These are phyloP conservation scores for Verticillium nubilum DNA, from an alignment of 2,329 filamentous ascomycete species.

Conservation along the genomic window DNA sequence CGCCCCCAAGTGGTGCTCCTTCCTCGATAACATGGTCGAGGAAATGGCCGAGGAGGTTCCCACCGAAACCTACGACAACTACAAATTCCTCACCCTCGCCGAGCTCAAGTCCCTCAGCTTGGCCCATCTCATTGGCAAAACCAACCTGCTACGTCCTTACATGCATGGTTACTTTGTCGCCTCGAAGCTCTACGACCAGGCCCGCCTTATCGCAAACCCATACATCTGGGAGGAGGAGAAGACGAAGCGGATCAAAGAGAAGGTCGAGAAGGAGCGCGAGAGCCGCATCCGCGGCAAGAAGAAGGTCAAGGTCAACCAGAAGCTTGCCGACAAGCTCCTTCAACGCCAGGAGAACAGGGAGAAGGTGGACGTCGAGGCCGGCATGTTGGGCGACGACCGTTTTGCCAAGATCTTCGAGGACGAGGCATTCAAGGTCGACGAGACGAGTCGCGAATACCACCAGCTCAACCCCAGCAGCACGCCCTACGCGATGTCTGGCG, in stretches of 20 bases:
- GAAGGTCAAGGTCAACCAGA: constrained; percentile 96
- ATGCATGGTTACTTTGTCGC: constrained; percentile 99
- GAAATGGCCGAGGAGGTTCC: constrained; percentile 87
- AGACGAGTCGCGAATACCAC: constrained; percentile 80
- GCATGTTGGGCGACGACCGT: constrained; percentile 75
- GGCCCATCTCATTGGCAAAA: constrained; percentile 84
- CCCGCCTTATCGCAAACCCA: constrained; percentile 85
- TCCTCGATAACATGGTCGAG: constrained; percentile 95
- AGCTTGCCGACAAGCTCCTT: constrained; percentile 68
- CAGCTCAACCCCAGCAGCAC: constrained; percentile 80
- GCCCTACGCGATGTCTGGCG: constrained; percentile 7
- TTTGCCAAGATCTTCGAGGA: constrained; percentile 89
- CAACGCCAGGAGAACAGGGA: constrained; percentile 57
- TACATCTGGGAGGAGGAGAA: constrained; percentile 91
- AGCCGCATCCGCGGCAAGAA: constrained; percentile 90
- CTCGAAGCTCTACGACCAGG: constrained; percentile 92
- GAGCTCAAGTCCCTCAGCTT: constrained; percentile 83
- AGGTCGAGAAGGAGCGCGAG: constrained; percentile 95
- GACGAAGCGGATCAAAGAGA: constrained; percentile 85
- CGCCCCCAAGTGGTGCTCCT: constrained; percentile 91
- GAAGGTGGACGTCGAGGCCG: constrained; percentile 52
- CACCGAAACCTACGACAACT: constrained; percentile 93
- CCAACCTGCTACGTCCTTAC: constrained; percentile 84
- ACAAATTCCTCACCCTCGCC: constrained; percentile 90
- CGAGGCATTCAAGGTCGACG: constrained; percentile 87